phyloP scores from a whole-genome alignment of 768 basidiomycete species.

The Serendipita sp. region DNA sequence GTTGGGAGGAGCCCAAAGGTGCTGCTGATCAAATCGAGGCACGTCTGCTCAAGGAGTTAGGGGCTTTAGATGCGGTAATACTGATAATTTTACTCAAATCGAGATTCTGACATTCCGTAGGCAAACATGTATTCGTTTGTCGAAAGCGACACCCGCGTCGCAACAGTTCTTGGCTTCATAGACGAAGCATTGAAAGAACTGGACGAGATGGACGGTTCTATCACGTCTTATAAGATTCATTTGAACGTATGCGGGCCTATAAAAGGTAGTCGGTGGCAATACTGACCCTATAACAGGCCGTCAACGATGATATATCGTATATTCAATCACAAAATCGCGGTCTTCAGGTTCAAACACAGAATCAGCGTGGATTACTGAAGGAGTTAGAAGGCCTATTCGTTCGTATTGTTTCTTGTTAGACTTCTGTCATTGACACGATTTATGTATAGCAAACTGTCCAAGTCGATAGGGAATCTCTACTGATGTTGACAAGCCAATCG shows the following conservation, averaged over 20 bases:
- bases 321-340: slow-evolving; percentile 96
- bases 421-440: not conserved
- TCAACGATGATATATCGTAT: slow-evolving; percentile 83
- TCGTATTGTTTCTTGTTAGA: slow-evolving; percentile 14
- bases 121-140: slow-evolving; percentile 96
- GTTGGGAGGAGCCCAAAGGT: slow-evolving; percentile 15
- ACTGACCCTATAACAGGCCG: slow-evolving; percentile 41
- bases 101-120: slow-evolving; percentile 25
- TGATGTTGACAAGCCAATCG: slow-evolving; percentile 75
- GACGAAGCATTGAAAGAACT: slow-evolving; percentile 81
- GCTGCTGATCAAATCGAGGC: slow-evolving; percentile 88
- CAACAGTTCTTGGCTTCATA: slow-evolving; percentile 68
- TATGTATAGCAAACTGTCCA: slow-evolving; percentile 71
- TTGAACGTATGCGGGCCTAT: slow-evolving; percentile 49
- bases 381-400: slow-evolving; percentile 85
- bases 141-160: slow-evolving; percentile 86
- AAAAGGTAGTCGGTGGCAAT: not conserved
- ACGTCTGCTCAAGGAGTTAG: slow-evolving; percentile 71
- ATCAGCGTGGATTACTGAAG: slow-evolving; percentile 66
- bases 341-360: slow-evolving; percentile 92
- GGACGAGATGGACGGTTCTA: slow-evolving; percentile 74
- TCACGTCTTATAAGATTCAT: slow-evolving; percentile 93
- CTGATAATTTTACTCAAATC: not conserved
- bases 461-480: slow-evolving; percentile 62
- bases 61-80: slow-evolving; percentile 79